phyloP scores from a whole-genome alignment of 805 yeast species.

The Ogataea methylovora region DNA sequence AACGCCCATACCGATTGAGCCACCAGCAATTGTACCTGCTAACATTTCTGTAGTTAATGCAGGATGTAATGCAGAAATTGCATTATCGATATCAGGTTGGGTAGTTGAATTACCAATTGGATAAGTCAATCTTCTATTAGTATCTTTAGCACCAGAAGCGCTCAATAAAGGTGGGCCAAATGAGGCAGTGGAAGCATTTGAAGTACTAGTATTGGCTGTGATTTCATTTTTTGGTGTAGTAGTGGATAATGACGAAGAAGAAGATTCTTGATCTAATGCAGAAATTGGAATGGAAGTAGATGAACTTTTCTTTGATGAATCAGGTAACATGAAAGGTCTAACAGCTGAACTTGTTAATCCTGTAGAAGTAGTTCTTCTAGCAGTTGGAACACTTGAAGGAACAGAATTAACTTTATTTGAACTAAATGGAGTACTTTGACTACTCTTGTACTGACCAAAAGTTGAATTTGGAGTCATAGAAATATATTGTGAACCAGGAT shows the following conservation, averaged over 20 bases:
- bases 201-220: conserved; percentile 3
- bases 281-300: not conserved
- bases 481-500: conserved; percentile 8
- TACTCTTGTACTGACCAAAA: conserved; percentile 10
- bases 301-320: not conserved
- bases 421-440: conserved; percentile 16
- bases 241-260: conserved; percentile 1
- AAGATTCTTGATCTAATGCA: not conserved
- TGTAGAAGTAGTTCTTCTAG: conserved; percentile 13
- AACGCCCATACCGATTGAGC: conserved; percentile 22
- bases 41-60: conserved; percentile 18
- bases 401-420: conserved; percentile 5
- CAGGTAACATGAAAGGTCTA: conserved; percentile 17
- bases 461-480: conserved; percentile 16
- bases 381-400: conserved; percentile 16
- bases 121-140: conserved; percentile 34
- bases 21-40: conserved; percentile 18
- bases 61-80: conserved; percentile 18
- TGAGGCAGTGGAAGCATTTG: conserved; percentile 4
- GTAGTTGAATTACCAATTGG: conserved; percentile 9
- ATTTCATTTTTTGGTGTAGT: conserved; percentile 7
- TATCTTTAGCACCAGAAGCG: conserved; percentile 22
- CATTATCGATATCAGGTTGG: conserved; percentile 5
- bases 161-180: conserved; percentile 17
- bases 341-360: conserved; percentile 8